Base-by-base conservation (phyloP, 2,329 filamentous ascomycete species). In the Knoxdaviesia proteae region DNA sequence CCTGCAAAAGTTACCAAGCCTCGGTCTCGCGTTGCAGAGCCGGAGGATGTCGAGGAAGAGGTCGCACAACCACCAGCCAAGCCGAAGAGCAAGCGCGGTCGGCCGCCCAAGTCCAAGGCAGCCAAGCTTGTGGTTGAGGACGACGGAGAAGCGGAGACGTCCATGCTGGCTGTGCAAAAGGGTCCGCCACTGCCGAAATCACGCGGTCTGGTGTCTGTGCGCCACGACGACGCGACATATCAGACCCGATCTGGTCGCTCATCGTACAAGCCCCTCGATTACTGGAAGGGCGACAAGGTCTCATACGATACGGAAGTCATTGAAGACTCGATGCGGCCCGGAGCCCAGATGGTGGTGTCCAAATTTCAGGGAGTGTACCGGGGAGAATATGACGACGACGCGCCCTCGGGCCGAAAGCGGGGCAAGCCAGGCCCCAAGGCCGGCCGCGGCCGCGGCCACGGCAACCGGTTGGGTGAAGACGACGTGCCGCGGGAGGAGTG, bases 221-320 rank as follows among this genome's bases (percentile, higher is more conserved):
- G 67, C 37, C 62, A 62, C 33, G 63, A 63, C 6, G 56, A 62
- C 1, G 67, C 75, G 42, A 63, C 60, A 31, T 63, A 71, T 47
- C 65, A 65, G 32, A 70, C 67, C 38, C 77, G 84, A 43, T 88
- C 80, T 8, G 87, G 84, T 2, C 74, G 90, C 44, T 73, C 75
- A 42, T 84, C 82, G 7, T 77, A 84, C 47, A 74, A 74, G 46
- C 90, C 87, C 0, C 61, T 94, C 34, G 75, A 83, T 31, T 93
- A 71, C 55, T 96, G 88, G 88, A 77, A 77, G 51, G 86, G 86
- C 49, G 88, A 96, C 56, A 73, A 72, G 43, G 73, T 80, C 39
- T 20, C 20, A 3, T 20, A 20, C 20, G 20, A 20, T 20, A 20
- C 20, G 20, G 20, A 20, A 20, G 20, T 20, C 20, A 20, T 20